Evolutionary conservation across 106 monocot species (phyloP), one percentile per base, ranked within the genome.

Genomic region (Amphibolis antarctica): DNA sequence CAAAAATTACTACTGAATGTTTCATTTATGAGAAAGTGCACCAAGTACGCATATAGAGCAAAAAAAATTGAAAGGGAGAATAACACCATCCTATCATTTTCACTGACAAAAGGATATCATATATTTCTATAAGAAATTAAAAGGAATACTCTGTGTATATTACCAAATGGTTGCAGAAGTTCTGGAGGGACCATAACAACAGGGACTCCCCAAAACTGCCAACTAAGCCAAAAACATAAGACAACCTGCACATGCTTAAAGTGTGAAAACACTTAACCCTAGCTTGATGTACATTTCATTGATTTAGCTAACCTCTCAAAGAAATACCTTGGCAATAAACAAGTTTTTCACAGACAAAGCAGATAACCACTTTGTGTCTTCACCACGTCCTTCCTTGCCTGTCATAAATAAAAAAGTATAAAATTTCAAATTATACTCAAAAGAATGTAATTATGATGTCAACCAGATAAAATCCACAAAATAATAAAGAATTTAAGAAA

Each of bases 151-250:
- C 36, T 36, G 36, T 36, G 7, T 36, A 36, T 36, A 2, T 4
- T 79, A 91, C 91, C 91, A 57, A 92, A 80, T 46, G 92, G 92
- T 57, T 85, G 84, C 62, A 92, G 31, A 66, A 92, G 75, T 73
- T 80, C 77, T 44, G 67, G 73, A 69, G 87, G 84, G 66, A 92
- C 77, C 65, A 67, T 65, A 60, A 84, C 76, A 31, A 92, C 73
- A 66, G 84, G 87, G 60, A 80, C 49, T 65, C 76, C 78, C 92
- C 92, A 92, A 74, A 78, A 88, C 12, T 30, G 23, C 81, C 84
- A 92, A 60, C 59, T 59, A 31, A 92, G 77, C 20, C 44, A 65
- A 59, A 59, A 47, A 75, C 77, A 92, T 44, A 77, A 43, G 17
- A 82, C 25, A 28, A 71, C 78, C 92, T 88, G 36, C 13, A 24